Percentiles rank a stretch among this genome's conserved stretches.
phyloP scores from a whole-genome alignment of 2,329 filamentous ascomycete genomes.

The Sphaerulina populicola region DNA sequence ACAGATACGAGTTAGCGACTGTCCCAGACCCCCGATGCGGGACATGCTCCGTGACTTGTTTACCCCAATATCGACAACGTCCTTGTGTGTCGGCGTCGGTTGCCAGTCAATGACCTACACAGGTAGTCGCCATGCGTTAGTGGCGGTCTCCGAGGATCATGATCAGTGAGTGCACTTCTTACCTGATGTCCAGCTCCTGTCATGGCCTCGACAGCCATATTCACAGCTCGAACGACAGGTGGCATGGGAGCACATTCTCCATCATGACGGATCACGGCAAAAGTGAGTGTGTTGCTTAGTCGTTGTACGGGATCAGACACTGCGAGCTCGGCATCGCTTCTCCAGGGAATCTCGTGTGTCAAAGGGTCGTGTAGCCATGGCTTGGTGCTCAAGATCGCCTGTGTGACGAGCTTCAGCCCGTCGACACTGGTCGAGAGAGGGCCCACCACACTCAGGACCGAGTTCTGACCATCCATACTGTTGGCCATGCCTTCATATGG shows the following conservation, averaged over 20 bases:
- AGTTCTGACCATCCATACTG: slow-evolving; percentile 56
- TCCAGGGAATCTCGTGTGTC: slow-evolving; percentile 58
- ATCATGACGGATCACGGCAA: slow-evolving; percentile 50
- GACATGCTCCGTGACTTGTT: no score
- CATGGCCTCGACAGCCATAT: slow-evolving; percentile 44
- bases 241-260: slow-evolving; percentile 47
- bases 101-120: slow-evolving; percentile 49
- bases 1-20: no score
- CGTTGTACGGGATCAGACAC: slow-evolving; percentile 24
- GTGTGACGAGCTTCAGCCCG: slow-evolving; percentile 49
- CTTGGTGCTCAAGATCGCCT: slow-evolving; percentile 48
- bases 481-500: slow-evolving; percentile 50
- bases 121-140: background rate
- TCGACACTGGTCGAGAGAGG: slow-evolving; percentile 51
- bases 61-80: slow-evolving; percentile 32
- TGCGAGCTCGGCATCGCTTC: slow-evolving; percentile 42
- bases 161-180: no score
- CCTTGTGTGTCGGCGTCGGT: slow-evolving; percentile 43
- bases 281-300: slow-evolving; percentile 37
- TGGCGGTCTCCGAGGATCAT: no score
- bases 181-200: slow-evolving; percentile 46
- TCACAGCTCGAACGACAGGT: slow-evolving; percentile 49
- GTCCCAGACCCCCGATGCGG: no score
- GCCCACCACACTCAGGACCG: slow-evolving; percentile 54
- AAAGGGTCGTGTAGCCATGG: slow-evolving; percentile 62